Evolutionary conservation across 176 grass and related monocot species (phyloP).

Genomic region (Zea luxurians): DNA sequence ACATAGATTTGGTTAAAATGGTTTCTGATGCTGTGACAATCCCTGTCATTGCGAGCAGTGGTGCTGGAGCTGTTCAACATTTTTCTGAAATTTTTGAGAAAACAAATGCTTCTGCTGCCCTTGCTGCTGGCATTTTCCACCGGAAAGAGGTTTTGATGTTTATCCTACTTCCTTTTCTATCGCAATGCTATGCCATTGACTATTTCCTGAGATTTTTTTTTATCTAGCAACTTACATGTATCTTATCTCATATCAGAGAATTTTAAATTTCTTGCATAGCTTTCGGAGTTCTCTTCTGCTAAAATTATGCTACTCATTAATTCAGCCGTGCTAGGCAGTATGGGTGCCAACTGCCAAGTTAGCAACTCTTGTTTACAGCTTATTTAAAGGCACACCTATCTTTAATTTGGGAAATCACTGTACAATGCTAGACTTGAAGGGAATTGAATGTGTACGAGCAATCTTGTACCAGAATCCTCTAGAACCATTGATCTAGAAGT

Average conservation of each 20-base stretch:
- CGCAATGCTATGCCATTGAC: background rate
- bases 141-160: slow-evolving; percentile 69
- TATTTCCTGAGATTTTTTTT: background rate
- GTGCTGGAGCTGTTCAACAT: slow-evolving; percentile 70
- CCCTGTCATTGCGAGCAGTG: slow-evolving; percentile 93
- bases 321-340: background rate
- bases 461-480: too few species aligned
- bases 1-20: slow-evolving; percentile 93
- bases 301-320: slow-evolving; percentile 16
- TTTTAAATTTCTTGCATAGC: background rate
- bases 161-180: slow-evolving; percentile 25
- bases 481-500: background rate
- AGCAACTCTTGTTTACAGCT: background rate
- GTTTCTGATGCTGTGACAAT: slow-evolving; percentile 91
- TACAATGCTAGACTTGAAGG: background rate
- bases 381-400: slow-evolving; percentile 6
- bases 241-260: background rate
- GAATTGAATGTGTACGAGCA: too few species aligned
- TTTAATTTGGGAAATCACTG: background rate
- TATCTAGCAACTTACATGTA: background rate
- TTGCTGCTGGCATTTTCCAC: slow-evolving; percentile 97
- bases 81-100: slow-evolving; percentile 86
- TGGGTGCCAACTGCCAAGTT: background rate
- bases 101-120: slow-evolving; percentile 93
- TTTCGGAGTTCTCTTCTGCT: background rate